Percentiles rank a stretch among this genome's conserved stretches.
phyloP scores from a whole-genome alignment of 2,329 filamentous ascomycete genomes.

The Fusarium sp. region DNA sequence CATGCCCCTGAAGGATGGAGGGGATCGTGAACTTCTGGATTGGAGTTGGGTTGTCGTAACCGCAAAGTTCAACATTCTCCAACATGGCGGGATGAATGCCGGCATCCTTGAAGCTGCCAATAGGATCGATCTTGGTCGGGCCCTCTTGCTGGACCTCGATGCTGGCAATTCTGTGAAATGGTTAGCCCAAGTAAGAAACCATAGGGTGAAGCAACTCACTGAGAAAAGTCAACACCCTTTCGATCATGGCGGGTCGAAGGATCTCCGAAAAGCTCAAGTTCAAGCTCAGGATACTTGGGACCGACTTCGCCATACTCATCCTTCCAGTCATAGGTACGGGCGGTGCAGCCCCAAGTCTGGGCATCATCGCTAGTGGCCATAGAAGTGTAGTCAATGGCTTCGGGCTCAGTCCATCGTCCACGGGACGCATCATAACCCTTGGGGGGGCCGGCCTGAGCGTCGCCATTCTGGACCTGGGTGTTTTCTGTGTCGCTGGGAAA shows the following conservation, averaged over 20 bases:
- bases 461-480: not conserved
- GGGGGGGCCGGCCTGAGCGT: not conserved
- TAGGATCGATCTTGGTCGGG: constrained; percentile 61
- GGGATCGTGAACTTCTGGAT: constrained; percentile 90
- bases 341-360: constrained; percentile 64
- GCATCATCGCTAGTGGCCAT: constrained; percentile 24
- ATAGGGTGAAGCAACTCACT: constrained; percentile 57
- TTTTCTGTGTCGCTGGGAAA: not conserved
- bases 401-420: constrained; percentile 60
- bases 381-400: constrained; percentile 62
- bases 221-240: constrained; percentile 72
- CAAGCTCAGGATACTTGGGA: constrained; percentile 76
- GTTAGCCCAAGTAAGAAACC: constrained; percentile 39
- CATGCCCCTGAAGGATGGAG: constrained; percentile 78
- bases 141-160: constrained; percentile 71
- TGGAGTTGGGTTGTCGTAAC: constrained; percentile 80
- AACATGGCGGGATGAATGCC: constrained; percentile 88
- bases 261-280: constrained; percentile 78
- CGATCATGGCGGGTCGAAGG: constrained; percentile 61
- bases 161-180: constrained; percentile 60
- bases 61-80: constrained; percentile 78
- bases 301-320: constrained; percentile 90
- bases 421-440: constrained; percentile 53
- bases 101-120: constrained; percentile 75
- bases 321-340: constrained; percentile 82